Evolutionary conservation across 1,284 basidiomycete species (phyloP).

Genomic region (Tylopilus sp.): DNA sequence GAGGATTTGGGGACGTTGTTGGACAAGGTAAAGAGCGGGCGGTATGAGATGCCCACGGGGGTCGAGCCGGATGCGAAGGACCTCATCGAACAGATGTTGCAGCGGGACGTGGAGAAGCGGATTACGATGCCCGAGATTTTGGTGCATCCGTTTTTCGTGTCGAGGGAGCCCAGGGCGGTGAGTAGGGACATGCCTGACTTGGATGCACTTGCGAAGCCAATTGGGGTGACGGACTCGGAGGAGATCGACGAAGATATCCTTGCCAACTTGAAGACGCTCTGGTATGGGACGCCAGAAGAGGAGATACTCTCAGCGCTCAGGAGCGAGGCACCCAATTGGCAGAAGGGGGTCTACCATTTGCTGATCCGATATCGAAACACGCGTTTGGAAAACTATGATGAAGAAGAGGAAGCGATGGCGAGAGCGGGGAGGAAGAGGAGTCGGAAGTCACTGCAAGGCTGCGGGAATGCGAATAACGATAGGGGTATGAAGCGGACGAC

Average conservation of each 20-base stretch:
- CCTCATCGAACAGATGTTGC: conserved; percentile 85
- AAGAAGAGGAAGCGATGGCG: conserved; percentile 46
- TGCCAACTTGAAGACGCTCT: conserved; percentile 86
- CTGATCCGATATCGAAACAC: conserved; percentile 74
- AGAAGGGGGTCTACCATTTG: conserved; percentile 90
- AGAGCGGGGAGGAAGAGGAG: conserved; percentile 30
- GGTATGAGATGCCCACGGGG: conserved; percentile 79
- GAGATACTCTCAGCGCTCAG: conserved; percentile 69
- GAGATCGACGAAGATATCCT: conserved; percentile 90
- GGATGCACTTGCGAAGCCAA: conserved; percentile 63
- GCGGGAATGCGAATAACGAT: background rate
- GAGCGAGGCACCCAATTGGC: conserved; percentile 73
- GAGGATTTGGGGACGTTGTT: conserved; percentile 74
- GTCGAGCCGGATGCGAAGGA: conserved; percentile 78
- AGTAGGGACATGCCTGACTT: conserved; percentile 60
- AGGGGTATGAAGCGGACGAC: conserved; percentile 21
- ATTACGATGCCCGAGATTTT: conserved; percentile 90
- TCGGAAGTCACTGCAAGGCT: conserved; percentile 28
- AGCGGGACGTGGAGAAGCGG: conserved; percentile 75
- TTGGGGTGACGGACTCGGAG: conserved; percentile 42
- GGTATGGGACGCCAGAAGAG: conserved; percentile 73
- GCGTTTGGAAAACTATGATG: conserved; percentile 66
- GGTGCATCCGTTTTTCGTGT: conserved; percentile 85
- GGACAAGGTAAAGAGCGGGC: conserved; percentile 81
- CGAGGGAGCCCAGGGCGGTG: conserved; percentile 50